Conservation (phyloP, 257 asterid genomes). For the Solanum appendiculatum region DNA sequence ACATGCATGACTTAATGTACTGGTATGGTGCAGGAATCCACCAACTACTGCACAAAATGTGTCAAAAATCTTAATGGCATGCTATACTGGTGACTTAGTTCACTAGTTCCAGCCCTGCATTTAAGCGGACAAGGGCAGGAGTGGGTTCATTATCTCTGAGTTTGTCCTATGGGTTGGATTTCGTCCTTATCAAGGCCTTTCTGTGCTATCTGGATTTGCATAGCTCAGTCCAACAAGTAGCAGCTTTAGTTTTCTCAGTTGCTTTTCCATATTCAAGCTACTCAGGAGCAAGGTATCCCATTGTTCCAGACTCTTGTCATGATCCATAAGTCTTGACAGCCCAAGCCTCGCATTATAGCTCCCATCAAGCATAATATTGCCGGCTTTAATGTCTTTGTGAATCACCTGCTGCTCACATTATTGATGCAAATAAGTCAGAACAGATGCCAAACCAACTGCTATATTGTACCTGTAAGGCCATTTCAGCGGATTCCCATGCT, state of each 20-base stretch:
- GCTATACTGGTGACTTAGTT: too few species aligned
- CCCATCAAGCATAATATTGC: slow-evolving; percentile 75
- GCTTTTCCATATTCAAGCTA: slow-evolving; percentile 89
- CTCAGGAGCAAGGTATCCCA: slow-evolving; percentile 98
- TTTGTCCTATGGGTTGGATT: too few species aligned
- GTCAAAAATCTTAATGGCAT: too few species aligned
- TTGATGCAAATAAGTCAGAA: slow-evolving; percentile 70
- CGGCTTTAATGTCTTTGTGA: slow-evolving; percentile 77
- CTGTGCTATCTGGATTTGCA: slow-evolving; percentile 68
- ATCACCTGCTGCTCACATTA: slow-evolving; percentile 97
- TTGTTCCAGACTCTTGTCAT: slow-evolving; percentile 83
- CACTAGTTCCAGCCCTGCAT: too few species aligned
- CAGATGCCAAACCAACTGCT: slow-evolving; percentile 88
- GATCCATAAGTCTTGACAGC: slow-evolving; percentile 80
- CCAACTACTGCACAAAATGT: too few species aligned
- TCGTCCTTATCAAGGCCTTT: slow-evolving; percentile 72
- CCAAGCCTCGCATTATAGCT: slow-evolving; percentile 66
- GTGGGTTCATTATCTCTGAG: too few species aligned
- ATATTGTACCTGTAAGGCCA: slow-evolving; percentile 77
- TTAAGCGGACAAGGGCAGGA: too few species aligned
- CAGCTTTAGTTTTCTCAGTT: slow-evolving; percentile 67
- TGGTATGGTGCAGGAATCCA: too few species aligned
- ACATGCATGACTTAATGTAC: too few species aligned
- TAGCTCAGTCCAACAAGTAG: slow-evolving; percentile 76
- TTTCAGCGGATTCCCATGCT: slow-evolving; percentile 29